These are phyloP conservation scores for Puya raimondii DNA, from an alignment of 176 grass and related monocot species.

Conservation along the genomic window DNA sequence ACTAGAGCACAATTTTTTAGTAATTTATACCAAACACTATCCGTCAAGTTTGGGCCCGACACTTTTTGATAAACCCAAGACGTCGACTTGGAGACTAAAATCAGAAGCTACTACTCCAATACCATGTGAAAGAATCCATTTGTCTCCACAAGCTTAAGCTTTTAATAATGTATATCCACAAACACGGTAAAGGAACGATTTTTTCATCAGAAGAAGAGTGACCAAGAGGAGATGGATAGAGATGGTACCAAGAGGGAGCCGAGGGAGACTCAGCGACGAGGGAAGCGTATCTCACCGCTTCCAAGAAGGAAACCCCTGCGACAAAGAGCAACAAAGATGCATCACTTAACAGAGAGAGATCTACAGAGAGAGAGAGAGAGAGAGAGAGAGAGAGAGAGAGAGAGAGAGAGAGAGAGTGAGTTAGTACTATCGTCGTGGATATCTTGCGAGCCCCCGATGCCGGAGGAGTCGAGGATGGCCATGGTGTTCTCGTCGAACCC, in stretches of 20 bases:
- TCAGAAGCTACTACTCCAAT: too few relatives aligned
- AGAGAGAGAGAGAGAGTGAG: neutral
- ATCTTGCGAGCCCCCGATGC: conserved; percentile 71
- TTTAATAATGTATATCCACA: too few relatives aligned
- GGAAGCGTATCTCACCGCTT: conserved; percentile 54
- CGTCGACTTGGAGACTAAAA: too few relatives aligned
- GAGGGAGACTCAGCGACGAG: conserved; percentile 33
- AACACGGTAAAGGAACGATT: neutral
- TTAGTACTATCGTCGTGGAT: conserved; percentile 69
- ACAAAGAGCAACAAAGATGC: conserved; percentile 5
- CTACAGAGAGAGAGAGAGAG: neutral
- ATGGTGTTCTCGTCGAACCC: conserved; percentile 80
- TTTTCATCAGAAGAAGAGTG: neutral
- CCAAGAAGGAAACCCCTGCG: conserved; percentile 62
- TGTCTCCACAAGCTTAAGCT: too few relatives aligned
- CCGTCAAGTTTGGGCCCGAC: too few relatives aligned
- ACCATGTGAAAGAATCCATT: too few relatives aligned
- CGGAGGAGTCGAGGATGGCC: conserved; percentile 74
- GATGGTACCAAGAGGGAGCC: conserved; percentile 47
- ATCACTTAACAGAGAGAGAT: neutral
- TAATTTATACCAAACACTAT: too few relatives aligned
- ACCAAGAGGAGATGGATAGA: neutral
- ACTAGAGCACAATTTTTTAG: too few relatives aligned
- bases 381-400: neutral
- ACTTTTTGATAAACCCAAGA: too few relatives aligned